These are phyloP conservation scores for Caryopteris hybrid DNA, from an alignment of 305 asterid species.

Conservation along the genomic window DNA sequence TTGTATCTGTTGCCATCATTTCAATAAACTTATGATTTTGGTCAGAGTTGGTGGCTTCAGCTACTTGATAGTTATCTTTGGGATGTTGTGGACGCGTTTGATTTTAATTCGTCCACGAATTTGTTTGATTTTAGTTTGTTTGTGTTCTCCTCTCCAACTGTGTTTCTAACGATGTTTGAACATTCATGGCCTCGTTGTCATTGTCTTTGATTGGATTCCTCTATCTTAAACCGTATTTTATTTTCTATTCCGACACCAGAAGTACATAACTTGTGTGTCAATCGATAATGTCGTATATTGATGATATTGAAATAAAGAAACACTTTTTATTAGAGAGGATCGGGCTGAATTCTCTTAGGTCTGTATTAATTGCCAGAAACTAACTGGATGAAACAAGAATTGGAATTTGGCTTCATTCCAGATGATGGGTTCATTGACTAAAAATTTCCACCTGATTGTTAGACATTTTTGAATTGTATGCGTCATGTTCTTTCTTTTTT, in stretches of 20 bases:
- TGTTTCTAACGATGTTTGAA: too few species aligned
- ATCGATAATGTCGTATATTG: too few species aligned
- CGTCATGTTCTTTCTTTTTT: too few species aligned
- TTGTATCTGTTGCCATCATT: slow-evolving; percentile 17
- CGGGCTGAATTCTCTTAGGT: neutral
- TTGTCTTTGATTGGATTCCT: neutral
- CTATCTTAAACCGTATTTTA: neutral
- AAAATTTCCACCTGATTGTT: too few species aligned
- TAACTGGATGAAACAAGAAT: neutral
- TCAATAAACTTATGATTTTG: neutral
- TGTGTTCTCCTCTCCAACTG: neutral
- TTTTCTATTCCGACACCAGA: neutral
- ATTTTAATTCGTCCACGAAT: neutral
- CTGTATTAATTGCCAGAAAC: neutral
- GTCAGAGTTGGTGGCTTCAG: neutral
- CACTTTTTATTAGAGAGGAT: too few species aligned
- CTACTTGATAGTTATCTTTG: neutral
- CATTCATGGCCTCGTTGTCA: neutral
- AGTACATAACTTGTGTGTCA: neutral
- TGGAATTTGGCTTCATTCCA: neutral
- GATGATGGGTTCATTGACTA: too few species aligned
- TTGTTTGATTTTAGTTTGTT: neutral
- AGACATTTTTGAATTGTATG: too few species aligned
- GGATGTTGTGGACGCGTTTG: neutral
- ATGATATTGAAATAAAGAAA: too few species aligned